These are phyloP conservation scores for Sporothrix phasma DNA, from an alignment of 2,329 filamentous ascomycete genomes.

Conservation along the genomic window DNA sequence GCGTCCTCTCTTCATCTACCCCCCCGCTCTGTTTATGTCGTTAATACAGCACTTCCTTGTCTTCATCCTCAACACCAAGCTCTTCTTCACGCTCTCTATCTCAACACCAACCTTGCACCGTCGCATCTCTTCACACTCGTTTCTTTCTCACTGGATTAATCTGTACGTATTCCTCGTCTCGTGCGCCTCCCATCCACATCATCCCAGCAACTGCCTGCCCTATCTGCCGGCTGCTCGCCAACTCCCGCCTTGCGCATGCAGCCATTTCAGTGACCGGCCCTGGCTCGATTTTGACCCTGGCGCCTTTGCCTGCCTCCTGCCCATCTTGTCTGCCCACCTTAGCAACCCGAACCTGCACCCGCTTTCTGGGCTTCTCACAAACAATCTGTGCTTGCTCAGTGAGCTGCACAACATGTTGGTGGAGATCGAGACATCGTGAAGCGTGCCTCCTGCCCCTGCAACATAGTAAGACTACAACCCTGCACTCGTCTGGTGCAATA, in stretches of 20 bases:
- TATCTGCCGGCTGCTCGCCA: background rate
- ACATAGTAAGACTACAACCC: background rate
- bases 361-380: too few relatives aligned
- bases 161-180: background rate
- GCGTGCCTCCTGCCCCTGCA: background rate
- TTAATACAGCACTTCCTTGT: constrained; percentile 11
- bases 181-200: background rate
- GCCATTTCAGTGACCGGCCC: background rate
- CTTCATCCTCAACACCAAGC: background rate
- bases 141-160: background rate
- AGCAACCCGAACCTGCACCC: too few relatives aligned
- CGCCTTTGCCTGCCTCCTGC: background rate
- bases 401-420: background rate
- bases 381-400: background rate
- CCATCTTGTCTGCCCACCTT: background rate
- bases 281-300: background rate
- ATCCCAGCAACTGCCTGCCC: background rate
- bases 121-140: background rate
- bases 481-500: background rate
- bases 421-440: background rate
- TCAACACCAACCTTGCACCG: background rate
- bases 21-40: constrained; percentile 12
- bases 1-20: constrained; percentile 17
- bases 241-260: background rate
- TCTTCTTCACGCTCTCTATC: background rate